Evolutionary conservation across 208 protist species (phyloP), one percentile per base, ranked within the genome.

Genomic region (Eutreptiella sp.): DNA sequence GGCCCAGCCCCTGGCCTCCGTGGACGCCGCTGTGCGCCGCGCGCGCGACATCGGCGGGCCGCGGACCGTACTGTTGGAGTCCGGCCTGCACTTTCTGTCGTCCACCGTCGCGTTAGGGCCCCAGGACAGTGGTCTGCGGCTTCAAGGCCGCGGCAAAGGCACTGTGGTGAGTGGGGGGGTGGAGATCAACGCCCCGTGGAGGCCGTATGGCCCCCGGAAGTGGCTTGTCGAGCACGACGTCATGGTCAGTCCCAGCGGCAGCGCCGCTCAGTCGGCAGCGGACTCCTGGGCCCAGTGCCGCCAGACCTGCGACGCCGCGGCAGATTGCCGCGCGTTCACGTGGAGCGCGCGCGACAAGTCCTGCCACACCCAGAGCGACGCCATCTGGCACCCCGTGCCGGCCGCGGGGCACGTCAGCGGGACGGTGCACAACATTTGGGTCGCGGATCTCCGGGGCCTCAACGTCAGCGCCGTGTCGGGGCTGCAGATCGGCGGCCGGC

Each of bases 391-490:
- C n/a, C n/a, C n/a, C n/a, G n/a, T n/a, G n/a, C n/a, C n/a, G n/a
- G n/a, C n/a, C n/a, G n/a, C n/a, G n/a, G n/a, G n/a, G n/a, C n/a
- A n/a, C n/a, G n/a, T n/a, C 42, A n/a, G 33, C 24, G 50, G 38
- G 35, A 27, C 5, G 4, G 2, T 7, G 7, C 3, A 23, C 58
- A 61, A 59, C 11, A 4, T 50, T 24, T 61, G 33, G 21, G 4
- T 28, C 11, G 4, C 38, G 34, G 4, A 61, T n/a, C 14, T 38
- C 19, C n/a, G 35, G 42, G 9, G 26, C 28, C 32, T 64, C 28
- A 46, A 64, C n/a, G n/a, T n/a, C n/a, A n/a, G n/a, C 58, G 46
- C 55, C 14, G 53, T 53, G 53, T 27, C 43, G 3, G 60, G 60
- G 7, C 46, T 66, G 31, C 42, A 59, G 53, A 41, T 50, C 38